Percentiles rank a stretch among this genome's conserved stretches.
Evolutionary conservation across 139 green algal species (phyloP).

Genomic region (Desmodesmus armatus): DNA sequence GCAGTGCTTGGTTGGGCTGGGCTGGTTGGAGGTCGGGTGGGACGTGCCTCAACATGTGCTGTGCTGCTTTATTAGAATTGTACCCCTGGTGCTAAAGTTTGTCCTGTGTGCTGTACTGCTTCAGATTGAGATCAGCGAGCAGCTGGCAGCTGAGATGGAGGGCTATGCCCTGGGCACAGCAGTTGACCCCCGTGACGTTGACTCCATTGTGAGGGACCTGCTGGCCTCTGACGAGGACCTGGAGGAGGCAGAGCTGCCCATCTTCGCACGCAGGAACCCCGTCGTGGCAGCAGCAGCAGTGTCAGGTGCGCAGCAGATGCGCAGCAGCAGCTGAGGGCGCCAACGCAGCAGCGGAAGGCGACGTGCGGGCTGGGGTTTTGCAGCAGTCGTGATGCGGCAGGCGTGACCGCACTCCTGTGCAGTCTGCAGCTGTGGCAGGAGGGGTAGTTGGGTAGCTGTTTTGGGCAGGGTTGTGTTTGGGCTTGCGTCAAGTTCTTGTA

Average conservation of each 20-base stretch:
- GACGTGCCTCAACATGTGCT: not conserved
- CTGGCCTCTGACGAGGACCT: constrained; percentile 47
- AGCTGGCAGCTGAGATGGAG: constrained; percentile 4
- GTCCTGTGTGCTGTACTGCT: not conserved
- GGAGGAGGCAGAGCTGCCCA: constrained; percentile 67
- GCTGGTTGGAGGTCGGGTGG: not conserved
- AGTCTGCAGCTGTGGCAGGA: too few relatives aligned
- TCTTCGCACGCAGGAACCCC: constrained; percentile 50
- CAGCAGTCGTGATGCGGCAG: too few relatives aligned
- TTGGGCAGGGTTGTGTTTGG: too few relatives aligned
- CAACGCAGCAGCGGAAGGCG: too few relatives aligned
- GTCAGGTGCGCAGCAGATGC: constrained; percentile 34
- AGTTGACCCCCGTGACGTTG: not conserved
- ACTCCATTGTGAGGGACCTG: constrained; percentile 57
- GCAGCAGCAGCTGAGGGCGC: too few relatives aligned
- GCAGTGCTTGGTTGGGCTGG: not conserved
- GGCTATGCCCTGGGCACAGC: not conserved
- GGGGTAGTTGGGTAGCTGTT: too few relatives aligned
- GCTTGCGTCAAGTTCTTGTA: too few relatives aligned
- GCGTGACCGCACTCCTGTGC: too few relatives aligned
- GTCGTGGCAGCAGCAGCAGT: constrained; percentile 46
- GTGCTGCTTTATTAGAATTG: not conserved
- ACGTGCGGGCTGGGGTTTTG: too few relatives aligned
- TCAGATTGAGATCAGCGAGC: constrained; percentile 1
- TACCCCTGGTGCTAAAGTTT: not conserved